Evolutionary conservation across 2,329 filamentous ascomycete species (phyloP).

Genomic region (Fusarium temperatum): DNA sequence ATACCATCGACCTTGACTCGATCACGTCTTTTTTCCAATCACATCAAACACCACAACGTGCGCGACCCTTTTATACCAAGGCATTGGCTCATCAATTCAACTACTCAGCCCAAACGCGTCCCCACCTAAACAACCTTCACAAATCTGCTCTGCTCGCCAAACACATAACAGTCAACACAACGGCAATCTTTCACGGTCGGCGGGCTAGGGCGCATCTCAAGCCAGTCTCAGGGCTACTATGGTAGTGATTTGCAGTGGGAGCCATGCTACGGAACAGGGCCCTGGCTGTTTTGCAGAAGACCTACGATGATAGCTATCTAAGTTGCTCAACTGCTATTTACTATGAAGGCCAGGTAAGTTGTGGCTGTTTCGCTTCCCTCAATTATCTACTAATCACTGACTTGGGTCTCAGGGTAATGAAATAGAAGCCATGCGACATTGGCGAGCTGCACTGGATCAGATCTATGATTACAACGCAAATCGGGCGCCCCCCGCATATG

Average conservation of each 20-base stretch:
- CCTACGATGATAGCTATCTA: conserved; percentile 95
- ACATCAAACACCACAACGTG: not conserved
- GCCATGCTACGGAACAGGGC: conserved; percentile 64
- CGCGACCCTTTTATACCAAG: not conserved
- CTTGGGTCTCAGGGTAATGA: conserved; percentile 77
- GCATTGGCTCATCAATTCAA: not conserved
- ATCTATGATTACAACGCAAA: conserved; percentile 88
- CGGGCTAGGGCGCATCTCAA: conserved; percentile 27
- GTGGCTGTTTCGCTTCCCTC: not conserved
- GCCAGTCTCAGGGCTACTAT: conserved; percentile 43
- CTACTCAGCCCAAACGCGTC: conserved; percentile 7
- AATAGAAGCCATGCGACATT: conserved; percentile 87
- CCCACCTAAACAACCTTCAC: not conserved
- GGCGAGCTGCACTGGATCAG: conserved; percentile 86
- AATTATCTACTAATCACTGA: conserved; percentile 11
- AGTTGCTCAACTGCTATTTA: conserved; percentile 96
- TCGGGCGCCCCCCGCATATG: conserved; percentile 73
- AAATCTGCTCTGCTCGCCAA: conserved; percentile 19
- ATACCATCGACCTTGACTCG: not conserved
- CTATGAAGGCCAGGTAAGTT: conserved; percentile 85
- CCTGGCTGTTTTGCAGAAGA: conserved; percentile 87
- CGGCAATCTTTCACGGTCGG: conserved; percentile 10
- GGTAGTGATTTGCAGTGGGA: conserved; percentile 35
- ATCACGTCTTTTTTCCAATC: not conserved
- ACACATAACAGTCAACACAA: not conserved